Evolutionary conservation across 73 alveolate genomes (phyloP), one percentile per base, ranked within the genome.

Genomic region (Paramecium bursaria): DNA sequence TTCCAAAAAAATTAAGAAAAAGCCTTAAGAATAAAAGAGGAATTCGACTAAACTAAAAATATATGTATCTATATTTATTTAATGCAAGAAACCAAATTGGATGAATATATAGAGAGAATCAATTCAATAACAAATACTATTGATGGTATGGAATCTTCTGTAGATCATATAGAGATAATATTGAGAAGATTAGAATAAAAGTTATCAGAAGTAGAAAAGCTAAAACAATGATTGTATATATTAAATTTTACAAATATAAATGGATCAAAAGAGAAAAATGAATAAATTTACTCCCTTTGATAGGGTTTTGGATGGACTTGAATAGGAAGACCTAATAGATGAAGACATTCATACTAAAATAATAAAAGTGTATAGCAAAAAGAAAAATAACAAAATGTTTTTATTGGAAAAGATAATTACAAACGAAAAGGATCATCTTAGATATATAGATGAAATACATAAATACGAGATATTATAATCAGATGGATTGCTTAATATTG

Each of bases 131-230:
- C 22, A 4, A 67, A 67, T 67, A 21, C 53, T n/a, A 39, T 67
- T 15, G 82, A 67, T 39, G 82, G 82, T 0, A 67, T 67, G 82
- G 82, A 67, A 39, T 67, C 82, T 19, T 67, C 60, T 7, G 60
- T 67, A 0, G 82, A 67, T 42, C 46, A 67, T 42, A 4, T 67
- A 11, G 82, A 67, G 31, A 11, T 46, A 7, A 67, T 67, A 13
- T 33, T 67, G 15, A 67, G 44, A 27, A 67, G 82, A 23, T 0
- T 67, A 15, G 82, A 67, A 39, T 17, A 19, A 2, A 67, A 67
- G 35, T 42, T 67, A 14, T 39, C 82, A 39, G 82, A 67, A 14
- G 33, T 67, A 42, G 82, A 67, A 42, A 67, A 21, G 23, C 11
- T 67, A 10, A 67, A 67, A 30, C 7, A 39, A 42, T 67, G 60